Evolutionary conservation across 2,329 filamentous ascomycete genomes (phyloP).

Genomic region (Dendryphion nanum): DNA sequence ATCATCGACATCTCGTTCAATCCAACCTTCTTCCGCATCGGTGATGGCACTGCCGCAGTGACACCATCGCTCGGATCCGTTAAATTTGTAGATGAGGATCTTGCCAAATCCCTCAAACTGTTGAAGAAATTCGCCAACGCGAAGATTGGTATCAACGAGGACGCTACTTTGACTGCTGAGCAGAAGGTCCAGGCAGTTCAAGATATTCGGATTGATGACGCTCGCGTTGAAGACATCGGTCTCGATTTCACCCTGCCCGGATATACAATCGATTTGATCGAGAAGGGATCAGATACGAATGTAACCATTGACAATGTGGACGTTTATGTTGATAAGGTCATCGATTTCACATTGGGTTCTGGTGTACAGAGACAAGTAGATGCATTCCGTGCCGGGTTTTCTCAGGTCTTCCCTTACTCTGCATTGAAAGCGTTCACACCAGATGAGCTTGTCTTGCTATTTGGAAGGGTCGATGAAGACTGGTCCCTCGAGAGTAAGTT

Average conservation of each 20-base stretch:
- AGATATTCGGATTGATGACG: constrained; percentile 71
- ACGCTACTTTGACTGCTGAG: constrained; percentile 61
- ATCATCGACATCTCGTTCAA: constrained; percentile 99
- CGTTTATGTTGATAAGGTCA: constrained; percentile 80
- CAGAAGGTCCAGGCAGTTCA: constrained; percentile 71
- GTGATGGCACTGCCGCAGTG: constrained; percentile 65
- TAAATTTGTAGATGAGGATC: constrained; percentile 80
- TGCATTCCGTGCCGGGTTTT: constrained; percentile 87
- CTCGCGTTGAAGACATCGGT: constrained; percentile 79
- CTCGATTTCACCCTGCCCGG: constrained; percentile 95
- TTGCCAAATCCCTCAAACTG: constrained; percentile 81
- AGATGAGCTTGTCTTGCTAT: constrained; percentile 90
- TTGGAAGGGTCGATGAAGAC: constrained; percentile 89
- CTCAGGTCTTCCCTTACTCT: constrained; percentile 92
- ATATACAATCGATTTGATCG: constrained; percentile 82
- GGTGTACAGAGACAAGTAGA: constrained; percentile 88
- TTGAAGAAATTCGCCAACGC: constrained; percentile 83
- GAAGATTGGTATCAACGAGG: constrained; percentile 79
- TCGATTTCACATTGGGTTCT: constrained; percentile 85
- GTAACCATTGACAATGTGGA: constrained; percentile 93
- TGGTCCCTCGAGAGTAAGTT: constrained; percentile 95
- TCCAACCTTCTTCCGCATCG: constrained; percentile 94
- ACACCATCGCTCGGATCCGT: constrained; percentile 85
- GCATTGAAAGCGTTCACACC: constrained; percentile 92
- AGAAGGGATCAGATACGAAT: constrained; percentile 68